phyloP scores from a whole-genome alignment of 345 rosid species.

The Aurinia saxatilis region DNA sequence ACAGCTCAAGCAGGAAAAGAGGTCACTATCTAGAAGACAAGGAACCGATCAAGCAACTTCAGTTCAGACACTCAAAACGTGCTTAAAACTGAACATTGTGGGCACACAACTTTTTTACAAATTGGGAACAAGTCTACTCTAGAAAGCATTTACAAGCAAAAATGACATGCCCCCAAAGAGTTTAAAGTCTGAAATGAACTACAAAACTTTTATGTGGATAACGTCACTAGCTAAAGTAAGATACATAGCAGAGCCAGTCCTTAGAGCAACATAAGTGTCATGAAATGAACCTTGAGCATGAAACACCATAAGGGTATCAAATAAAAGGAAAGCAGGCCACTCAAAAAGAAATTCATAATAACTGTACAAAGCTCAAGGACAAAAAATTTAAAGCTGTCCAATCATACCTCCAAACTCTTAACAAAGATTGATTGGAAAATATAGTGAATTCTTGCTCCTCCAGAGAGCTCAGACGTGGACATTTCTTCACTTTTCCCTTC shows the following conservation, averaged over 20 bases:
- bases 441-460: slow-evolving; percentile 65
- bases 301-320: not conserved
- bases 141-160: not conserved
- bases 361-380: not conserved
- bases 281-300: not conserved
- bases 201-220: not conserved
- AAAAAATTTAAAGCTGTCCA: not conserved
- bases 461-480: slow-evolving; percentile 53
- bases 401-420: slow-evolving; percentile 56
- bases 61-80: not conserved
- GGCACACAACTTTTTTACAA: not conserved
- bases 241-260: not conserved
- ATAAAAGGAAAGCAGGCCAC: not conserved
- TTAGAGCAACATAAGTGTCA: not conserved
- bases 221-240: not conserved
- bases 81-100: not conserved
- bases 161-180: not conserved
- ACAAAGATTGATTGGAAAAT: slow-evolving; percentile 65
- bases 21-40: not conserved
- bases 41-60: not conserved
- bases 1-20: not conserved
- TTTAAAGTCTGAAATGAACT: not conserved
- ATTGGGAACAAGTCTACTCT: not conserved
- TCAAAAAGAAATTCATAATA: not conserved
- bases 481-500: slow-evolving; percentile 61